These are phyloP conservation scores for Wickerhamomyces subpelliculosus DNA, from an alignment of 805 yeast species.

Conservation along the genomic window DNA sequence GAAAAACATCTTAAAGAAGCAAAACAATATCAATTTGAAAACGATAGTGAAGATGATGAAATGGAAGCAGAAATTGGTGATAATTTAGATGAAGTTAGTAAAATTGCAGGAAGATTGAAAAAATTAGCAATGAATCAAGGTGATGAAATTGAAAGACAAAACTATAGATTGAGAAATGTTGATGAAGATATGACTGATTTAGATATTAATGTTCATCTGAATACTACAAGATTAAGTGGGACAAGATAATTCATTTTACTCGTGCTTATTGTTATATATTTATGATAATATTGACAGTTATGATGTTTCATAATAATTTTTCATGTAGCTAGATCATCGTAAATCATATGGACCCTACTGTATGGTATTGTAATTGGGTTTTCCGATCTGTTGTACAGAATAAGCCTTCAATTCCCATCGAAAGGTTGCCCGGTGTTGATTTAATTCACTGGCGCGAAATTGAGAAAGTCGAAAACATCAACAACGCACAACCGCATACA, in stretches of 20 bases:
- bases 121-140: slow-evolving; percentile 67
- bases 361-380: too few species aligned
- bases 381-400: too few species aligned
- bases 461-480: too few species aligned
- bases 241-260: slow-evolving; percentile 34
- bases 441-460: too few species aligned
- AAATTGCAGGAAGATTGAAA: slow-evolving; percentile 63
- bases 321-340: too few species aligned
- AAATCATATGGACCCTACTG: too few species aligned
- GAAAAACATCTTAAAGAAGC: slow-evolving; percentile 42
- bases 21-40: slow-evolving; percentile 71
- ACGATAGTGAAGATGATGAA: slow-evolving; percentile 88
- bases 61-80: slow-evolving; percentile 82
- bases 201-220: slow-evolving; percentile 78
- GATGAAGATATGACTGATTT: slow-evolving; percentile 80
- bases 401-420: too few species aligned
- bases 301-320: too few species aligned
- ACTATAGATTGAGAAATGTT: slow-evolving; percentile 61
- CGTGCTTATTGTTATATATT: too few species aligned
- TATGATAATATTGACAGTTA: too few species aligned
- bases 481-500: too few species aligned
- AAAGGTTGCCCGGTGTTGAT: too few species aligned
- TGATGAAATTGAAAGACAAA: slow-evolving; percentile 75
- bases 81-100: slow-evolving; percentile 73
- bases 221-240: slow-evolving; percentile 58